These are phyloP conservation scores for Coprinellus micaceus DNA, from an alignment of 768 basidiomycete genomes.

Conservation along the genomic window DNA sequence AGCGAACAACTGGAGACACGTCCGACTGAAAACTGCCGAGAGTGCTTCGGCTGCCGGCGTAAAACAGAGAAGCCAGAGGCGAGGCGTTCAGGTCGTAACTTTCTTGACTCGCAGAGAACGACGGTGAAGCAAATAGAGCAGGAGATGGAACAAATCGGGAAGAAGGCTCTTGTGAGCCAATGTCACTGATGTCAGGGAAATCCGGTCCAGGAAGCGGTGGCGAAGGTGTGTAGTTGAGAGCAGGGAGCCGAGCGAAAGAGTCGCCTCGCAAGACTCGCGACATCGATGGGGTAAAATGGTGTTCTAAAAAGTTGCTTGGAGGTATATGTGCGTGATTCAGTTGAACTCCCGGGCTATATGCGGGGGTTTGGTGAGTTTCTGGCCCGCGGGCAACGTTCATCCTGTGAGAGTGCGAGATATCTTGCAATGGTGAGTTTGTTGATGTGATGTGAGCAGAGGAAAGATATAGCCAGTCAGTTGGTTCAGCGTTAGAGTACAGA, in stretches of 20 bases:
- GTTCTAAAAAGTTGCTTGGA: not conserved
- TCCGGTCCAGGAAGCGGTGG: not conserved
- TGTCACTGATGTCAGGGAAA: not conserved
- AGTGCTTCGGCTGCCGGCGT: not conserved
- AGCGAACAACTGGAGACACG: slow-evolving; percentile 29
- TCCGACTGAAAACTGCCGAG: slow-evolving; percentile 18
- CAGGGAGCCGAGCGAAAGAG: not conserved
- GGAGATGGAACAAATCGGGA: not conserved
- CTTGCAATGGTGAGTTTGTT: slow-evolving; percentile 16
- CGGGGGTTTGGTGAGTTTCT: slow-evolving; percentile 13
- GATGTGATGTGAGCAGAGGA: slow-evolving; percentile 13
- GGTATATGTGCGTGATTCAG: not conserved
- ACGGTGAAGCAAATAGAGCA: not conserved
- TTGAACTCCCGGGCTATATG: not conserved
- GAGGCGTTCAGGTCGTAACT: slow-evolving; percentile 9
- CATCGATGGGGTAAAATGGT: not conserved
- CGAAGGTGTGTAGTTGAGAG: slow-evolving; percentile 4
- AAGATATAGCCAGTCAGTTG: slow-evolving; percentile 28
- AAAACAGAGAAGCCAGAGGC: slow-evolving; percentile 10
- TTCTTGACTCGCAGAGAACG: slow-evolving; percentile 3
- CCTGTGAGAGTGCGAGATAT: slow-evolving; percentile 19
- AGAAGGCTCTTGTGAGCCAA: not conserved
- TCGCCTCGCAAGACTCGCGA: not conserved
- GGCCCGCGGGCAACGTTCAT: slow-evolving; percentile 12
- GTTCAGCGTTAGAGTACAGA: slow-evolving; percentile 14